phyloP scores from a whole-genome alignment of 768 basidiomycete genomes.

The Auriscalpium microsporum region DNA sequence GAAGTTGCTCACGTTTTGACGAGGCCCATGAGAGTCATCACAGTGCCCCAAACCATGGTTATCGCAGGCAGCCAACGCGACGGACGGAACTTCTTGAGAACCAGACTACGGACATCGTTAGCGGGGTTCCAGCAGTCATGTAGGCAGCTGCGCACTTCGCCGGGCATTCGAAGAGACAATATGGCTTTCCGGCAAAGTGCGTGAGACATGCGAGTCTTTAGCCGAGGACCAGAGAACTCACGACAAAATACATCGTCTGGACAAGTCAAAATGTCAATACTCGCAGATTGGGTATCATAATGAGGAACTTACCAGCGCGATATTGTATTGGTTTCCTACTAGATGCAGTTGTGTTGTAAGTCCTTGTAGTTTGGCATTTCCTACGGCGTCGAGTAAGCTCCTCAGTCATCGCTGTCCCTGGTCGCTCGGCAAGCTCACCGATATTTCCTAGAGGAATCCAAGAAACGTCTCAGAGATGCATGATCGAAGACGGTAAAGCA shows the following conservation, averaged over 20 bases:
- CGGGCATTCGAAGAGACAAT: slow-evolving; percentile 60
- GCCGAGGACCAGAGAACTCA: slow-evolving; percentile 23
- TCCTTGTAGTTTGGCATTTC: slow-evolving; percentile 63
- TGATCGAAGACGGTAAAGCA: neutral
- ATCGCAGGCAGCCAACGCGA: slow-evolving; percentile 66
- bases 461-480: neutral
- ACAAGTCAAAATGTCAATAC: neutral
- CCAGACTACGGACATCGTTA: slow-evolving; percentile 23
- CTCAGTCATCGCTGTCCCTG: neutral
- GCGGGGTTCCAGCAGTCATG: neutral
- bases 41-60: slow-evolving; percentile 56
- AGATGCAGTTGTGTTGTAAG: slow-evolving; percentile 47
- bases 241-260: slow-evolving; percentile 67
- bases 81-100: slow-evolving; percentile 56
- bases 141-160: slow-evolving; percentile 41
- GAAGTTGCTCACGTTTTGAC: slow-evolving; percentile 43
- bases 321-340: slow-evolving; percentile 53
- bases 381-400: slow-evolving; percentile 21
- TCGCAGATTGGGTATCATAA: neutral
- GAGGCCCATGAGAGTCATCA: slow-evolving; percentile 60
- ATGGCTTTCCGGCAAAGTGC: slow-evolving; percentile 29
- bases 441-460: slow-evolving; percentile 41
- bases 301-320: slow-evolving; percentile 42
- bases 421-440: slow-evolving; percentile 26
- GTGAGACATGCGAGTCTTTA: neutral